Conservation (phyloP, 768 basidiomycete genomes). For the Trametes villosa region DNA sequence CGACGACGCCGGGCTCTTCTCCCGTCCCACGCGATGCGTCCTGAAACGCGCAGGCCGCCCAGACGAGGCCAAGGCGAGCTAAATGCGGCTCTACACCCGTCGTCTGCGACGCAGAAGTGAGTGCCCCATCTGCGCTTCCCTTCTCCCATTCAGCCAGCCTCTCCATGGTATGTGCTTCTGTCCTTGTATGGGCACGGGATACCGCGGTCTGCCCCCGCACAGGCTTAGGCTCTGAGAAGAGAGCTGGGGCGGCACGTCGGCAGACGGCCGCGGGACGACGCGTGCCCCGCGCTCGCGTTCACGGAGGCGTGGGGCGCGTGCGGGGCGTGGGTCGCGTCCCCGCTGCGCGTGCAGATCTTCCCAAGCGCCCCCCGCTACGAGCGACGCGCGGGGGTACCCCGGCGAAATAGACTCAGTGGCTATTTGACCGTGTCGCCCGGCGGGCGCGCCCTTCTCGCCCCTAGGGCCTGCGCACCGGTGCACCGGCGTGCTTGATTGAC, state of each 20-base stretch:
- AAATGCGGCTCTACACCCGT: no score
- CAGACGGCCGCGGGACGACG: no score
- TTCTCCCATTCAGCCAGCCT: conserved; percentile 4
- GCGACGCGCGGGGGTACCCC: neutral
- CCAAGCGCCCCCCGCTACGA: no score
- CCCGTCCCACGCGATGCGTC: no score
- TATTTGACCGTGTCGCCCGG: neutral
- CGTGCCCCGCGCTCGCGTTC: no score
- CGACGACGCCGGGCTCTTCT: no score
- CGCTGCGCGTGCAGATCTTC: no score
- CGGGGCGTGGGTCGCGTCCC: neutral
- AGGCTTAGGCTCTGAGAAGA: neutral
- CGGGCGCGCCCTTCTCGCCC: no score
- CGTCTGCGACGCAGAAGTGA: neutral
- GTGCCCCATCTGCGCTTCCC: neutral
- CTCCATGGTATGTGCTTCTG: neutral
- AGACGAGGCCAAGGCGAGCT: no score
- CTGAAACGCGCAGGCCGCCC: no score
- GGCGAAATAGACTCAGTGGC: neutral
- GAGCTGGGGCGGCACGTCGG: neutral
- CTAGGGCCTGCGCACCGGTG: neutral
- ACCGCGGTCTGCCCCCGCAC: neutral
- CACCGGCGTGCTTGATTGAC: neutral
- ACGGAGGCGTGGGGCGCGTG: no score
- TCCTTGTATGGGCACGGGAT: neutral